phyloP scores from a whole-genome alignment of 1,284 basidiomycete genomes.

The Tremellales sp. region DNA sequence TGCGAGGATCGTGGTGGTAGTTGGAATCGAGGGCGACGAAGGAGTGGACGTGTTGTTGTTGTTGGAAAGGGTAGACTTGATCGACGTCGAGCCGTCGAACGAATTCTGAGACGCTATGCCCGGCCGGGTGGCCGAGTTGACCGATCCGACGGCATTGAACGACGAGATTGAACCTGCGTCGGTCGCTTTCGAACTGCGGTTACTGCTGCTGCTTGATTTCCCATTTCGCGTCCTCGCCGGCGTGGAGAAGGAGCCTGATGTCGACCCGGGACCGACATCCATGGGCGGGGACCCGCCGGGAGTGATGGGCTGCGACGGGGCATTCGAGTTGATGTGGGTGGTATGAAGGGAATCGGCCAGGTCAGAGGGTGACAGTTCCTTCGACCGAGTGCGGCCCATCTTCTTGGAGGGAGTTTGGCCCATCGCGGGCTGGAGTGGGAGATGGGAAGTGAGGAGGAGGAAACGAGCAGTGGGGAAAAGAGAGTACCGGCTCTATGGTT shows the following conservation, averaged over 20 bases:
- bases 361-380: conserved; percentile 45
- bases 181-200: neutral
- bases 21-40: conserved; percentile 30
- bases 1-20: conserved; percentile 48
- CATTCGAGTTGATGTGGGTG: conserved; percentile 24
- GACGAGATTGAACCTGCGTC: conserved; percentile 5
- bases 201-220: too few species aligned
- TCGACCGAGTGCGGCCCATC: conserved; percentile 49
- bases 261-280: conserved; percentile 9
- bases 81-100: conserved; percentile 14
- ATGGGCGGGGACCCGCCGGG: conserved; percentile 16
- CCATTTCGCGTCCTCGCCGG: conserved; percentile 12
- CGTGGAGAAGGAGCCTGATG: conserved; percentile 11
- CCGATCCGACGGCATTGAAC: conserved; percentile 7
- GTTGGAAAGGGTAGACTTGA: conserved; percentile 13
- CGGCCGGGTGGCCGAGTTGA: too few species aligned
- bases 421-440: conserved; percentile 31
- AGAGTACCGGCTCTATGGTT: too few species aligned
- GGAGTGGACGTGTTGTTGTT: conserved; percentile 15
- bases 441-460: neutral
- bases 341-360: conserved; percentile 39
- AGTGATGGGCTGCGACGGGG: conserved; percentile 5
- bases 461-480: neutral
- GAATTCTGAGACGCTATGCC: conserved; percentile 11
- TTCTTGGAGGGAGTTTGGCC: conserved; percentile 50